phyloP scores from a whole-genome alignment of 2,329 filamentous ascomycete species.

The Ophiostoma montium region DNA sequence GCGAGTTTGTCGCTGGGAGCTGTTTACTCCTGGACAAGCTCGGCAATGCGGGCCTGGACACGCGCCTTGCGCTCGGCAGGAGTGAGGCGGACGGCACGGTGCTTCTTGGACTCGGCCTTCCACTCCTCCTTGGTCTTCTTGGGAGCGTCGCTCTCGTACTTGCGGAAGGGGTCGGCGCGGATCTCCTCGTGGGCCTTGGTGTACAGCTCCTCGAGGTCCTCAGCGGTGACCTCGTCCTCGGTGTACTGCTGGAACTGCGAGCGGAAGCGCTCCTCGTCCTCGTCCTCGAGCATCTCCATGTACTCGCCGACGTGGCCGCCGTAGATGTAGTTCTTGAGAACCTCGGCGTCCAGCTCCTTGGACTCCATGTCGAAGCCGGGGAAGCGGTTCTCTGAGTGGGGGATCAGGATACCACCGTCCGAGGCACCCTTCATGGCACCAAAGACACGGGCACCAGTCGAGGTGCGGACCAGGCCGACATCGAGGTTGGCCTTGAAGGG shows the following conservation, averaged over 20 bases:
- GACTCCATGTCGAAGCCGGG: constrained; percentile 93
- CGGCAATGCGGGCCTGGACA: constrained; percentile 83
- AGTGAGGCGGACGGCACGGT: constrained; percentile 61
- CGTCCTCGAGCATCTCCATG: constrained; percentile 99
- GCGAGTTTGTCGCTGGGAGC: not conserved
- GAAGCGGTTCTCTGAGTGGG: constrained; percentile 99
- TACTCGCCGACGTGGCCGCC: constrained; percentile 98
- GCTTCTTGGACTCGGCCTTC: constrained; percentile 93
- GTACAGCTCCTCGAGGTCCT: constrained; percentile 95
- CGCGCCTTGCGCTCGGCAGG: constrained; percentile 71
- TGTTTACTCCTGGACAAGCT: constrained; percentile 45
- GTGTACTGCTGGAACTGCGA: constrained; percentile 97
- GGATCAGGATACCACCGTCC: constrained; percentile 90
- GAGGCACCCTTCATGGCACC: constrained; percentile 99
- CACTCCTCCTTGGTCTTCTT: constrained; percentile 98
- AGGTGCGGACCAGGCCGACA: constrained; percentile 92
- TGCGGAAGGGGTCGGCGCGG: constrained; percentile 97
- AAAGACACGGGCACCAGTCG: constrained; percentile 96
- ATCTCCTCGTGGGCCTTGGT: constrained; percentile 88
- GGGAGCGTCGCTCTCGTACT: constrained; percentile 55
- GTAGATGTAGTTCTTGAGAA: constrained; percentile 98
- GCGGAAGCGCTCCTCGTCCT: constrained; percentile 99
- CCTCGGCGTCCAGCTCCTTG: constrained; percentile 96
- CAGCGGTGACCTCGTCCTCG: constrained; percentile 90
- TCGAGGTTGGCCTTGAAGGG: constrained; percentile 99